Base-by-base conservation (phyloP, 2,329 filamentous ascomycete genomes). In the Botrytis elliptica region DNA sequence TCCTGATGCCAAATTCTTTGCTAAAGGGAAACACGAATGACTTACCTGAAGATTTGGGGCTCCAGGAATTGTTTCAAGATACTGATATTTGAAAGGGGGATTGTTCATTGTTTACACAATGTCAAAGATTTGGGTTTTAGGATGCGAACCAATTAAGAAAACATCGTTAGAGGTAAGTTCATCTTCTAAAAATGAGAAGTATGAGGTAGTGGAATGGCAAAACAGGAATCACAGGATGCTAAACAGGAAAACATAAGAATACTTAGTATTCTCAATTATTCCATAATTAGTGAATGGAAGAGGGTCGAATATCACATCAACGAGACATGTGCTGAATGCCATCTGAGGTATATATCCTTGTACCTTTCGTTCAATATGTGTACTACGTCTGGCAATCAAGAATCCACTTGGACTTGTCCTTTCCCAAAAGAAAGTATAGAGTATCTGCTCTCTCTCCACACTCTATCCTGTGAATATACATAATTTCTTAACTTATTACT, bases 111-210 rank as follows among this genome's bases (percentile, higher is more conserved):
- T 62, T 40, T 25, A 1, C 4, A 60, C 22, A 25, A 22, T 1
- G 7, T 1, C 1, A 8, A 9, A 10, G 2, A 40, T 6, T 42
- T 18, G n/a, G 8, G 36, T 5, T 29, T 12, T 7, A 4, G 14
- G 38, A 42, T 1, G 1, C 7, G 12, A 29, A n/a, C 10, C 1
- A 40, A 63, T 29, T 4, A 10, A 40, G 14, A 29, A 42, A 6
- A 7, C 7, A 42, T 40, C 14, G 22, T 16, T n/a, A 55, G 49
- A 12, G 5, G 4, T 16, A 55, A 0, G 5, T 55, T 52, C 3
- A n/a, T n/a, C 5, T 55, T 55, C 25, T 12, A 16, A 55, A 38
- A 38, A 40, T 5, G 36, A 10, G 10, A 40, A 33, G 16, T 5
- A 25, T 40, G 12, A 14, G 57, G 36, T 6, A 33, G 3, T 29